Percentiles rank a stretch among this genome's conserved stretches.
These are phyloP conservation scores for Apiospora pterosperma DNA, from an alignment of 2,329 filamentous ascomycete genomes.

Conservation along the genomic window DNA sequence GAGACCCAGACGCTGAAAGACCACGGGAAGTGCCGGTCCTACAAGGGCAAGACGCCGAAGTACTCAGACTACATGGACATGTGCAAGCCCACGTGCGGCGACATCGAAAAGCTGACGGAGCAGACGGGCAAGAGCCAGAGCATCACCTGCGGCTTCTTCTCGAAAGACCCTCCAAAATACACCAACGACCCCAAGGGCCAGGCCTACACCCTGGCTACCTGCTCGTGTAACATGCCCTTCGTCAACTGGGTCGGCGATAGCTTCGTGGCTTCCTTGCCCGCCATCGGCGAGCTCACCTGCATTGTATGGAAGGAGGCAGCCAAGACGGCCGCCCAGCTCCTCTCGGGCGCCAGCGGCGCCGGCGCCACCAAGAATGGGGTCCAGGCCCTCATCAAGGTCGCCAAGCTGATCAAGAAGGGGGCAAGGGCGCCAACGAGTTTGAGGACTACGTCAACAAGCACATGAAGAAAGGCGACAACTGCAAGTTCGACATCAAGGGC, in stretches of 20 bases:
- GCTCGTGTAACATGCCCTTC: conserved; percentile 5
- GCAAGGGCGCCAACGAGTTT: conserved; percentile 3
- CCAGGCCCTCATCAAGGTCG: conserved; percentile 7
- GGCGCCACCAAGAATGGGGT: neutral
- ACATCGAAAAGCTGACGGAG: neutral
- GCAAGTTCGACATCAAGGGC: conserved; percentile 5
- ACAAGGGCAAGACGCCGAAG: neutral
- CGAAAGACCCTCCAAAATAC: neutral
- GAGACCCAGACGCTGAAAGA: neutral
- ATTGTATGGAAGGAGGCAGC: conserved; percentile 3
- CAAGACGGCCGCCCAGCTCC: conserved; percentile 3
- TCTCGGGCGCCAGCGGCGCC: neutral
- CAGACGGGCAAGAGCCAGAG: neutral
- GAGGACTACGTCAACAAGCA: conserved; percentile 7
- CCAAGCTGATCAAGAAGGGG: conserved; percentile 7
- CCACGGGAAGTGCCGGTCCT: conserved; percentile 1
- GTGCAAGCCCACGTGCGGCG: conserved; percentile 6
- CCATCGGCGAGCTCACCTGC: conserved; percentile 2
- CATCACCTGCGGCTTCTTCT: neutral
- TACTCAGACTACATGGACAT: conserved; percentile 1
- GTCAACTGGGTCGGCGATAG: neutral
- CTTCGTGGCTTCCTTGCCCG: conserved; percentile 3
- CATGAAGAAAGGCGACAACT: conserved; percentile 2
- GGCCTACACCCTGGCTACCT: neutral
- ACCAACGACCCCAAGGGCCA: neutral